phyloP scores from a whole-genome alignment of 2,329 filamentous ascomycete species.

The Fusarium sp. region DNA sequence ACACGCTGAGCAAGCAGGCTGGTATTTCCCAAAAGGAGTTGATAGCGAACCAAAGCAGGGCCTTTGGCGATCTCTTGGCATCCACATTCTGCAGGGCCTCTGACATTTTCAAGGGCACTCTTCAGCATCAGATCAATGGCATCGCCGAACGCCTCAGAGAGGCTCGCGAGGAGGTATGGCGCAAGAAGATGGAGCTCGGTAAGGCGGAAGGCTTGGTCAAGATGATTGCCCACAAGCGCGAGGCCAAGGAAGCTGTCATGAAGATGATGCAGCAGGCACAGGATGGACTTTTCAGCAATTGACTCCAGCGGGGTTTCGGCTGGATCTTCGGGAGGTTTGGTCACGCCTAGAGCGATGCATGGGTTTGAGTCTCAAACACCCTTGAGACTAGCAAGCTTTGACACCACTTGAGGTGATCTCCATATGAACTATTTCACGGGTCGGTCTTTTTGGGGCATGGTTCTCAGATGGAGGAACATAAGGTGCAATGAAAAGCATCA shows the following conservation, averaged over 20 bases:
- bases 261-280: not conserved
- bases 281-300: not conserved
- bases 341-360: too few relatives aligned
- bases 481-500: too few relatives aligned
- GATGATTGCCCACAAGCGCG: not conserved
- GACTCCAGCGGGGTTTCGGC: not conserved
- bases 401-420: too few relatives aligned
- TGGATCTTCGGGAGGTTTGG: not conserved
- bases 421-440: too few relatives aligned
- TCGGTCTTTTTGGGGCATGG: too few relatives aligned
- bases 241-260: not conserved
- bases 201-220: not conserved
- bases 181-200: not conserved
- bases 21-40: not conserved
- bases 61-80: not conserved
- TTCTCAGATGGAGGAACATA: too few relatives aligned
- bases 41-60: not conserved
- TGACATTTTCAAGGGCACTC: not conserved
- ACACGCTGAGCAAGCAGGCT: too few relatives aligned
- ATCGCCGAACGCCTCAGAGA: not conserved
- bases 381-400: too few relatives aligned
- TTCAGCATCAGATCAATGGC: not conserved
- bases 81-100: not conserved
- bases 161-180: not conserved
- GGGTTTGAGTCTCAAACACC: too few relatives aligned